Conservation (phyloP, 805 yeast species). For the Yamadazyma laniorum region DNA sequence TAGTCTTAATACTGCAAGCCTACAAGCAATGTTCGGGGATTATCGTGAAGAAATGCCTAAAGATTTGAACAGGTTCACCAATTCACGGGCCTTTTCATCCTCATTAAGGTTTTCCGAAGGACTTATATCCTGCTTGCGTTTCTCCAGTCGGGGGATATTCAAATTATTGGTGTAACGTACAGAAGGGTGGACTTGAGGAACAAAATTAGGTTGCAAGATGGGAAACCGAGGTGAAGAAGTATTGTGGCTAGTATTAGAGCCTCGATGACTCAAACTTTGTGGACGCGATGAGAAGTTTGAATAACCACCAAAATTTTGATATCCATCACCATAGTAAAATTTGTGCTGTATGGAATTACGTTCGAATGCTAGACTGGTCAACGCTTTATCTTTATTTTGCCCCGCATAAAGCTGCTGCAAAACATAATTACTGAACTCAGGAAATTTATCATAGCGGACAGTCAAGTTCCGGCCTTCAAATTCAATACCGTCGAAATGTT, state of each 20-base stretch:
- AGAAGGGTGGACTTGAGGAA: constrained; percentile 16
- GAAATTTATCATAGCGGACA: constrained; percentile 59
- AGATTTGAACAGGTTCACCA: constrained; percentile 24
- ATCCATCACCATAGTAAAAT: constrained; percentile 24
- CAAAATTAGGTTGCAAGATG: constrained; percentile 12
- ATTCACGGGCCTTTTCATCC: constrained; percentile 29
- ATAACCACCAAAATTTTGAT: background rate
- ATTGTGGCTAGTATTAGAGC: constrained; percentile 1
- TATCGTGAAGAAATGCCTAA: constrained; percentile 13
- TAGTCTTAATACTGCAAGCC: no score
- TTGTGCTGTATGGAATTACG: constrained; percentile 31
- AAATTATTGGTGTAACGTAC: constrained; percentile 13
- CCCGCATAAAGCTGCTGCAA: constrained; percentile 20
- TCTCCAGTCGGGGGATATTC: constrained; percentile 9
- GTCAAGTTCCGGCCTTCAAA: constrained; percentile 62
- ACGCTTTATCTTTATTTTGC: constrained; percentile 11
- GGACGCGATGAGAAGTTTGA: background rate
- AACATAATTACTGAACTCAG: constrained; percentile 36
- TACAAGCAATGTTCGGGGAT: no score
- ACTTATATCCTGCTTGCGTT: constrained; percentile 5
- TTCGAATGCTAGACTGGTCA: constrained; percentile 30
- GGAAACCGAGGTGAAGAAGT: constrained; percentile 10
- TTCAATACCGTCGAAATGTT: constrained; percentile 46
- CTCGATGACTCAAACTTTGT: background rate
- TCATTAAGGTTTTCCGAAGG: constrained; percentile 17